Evolutionary conservation across 2,329 filamentous ascomycete species (phyloP).

Genomic region (Leptographium procerum): DNA sequence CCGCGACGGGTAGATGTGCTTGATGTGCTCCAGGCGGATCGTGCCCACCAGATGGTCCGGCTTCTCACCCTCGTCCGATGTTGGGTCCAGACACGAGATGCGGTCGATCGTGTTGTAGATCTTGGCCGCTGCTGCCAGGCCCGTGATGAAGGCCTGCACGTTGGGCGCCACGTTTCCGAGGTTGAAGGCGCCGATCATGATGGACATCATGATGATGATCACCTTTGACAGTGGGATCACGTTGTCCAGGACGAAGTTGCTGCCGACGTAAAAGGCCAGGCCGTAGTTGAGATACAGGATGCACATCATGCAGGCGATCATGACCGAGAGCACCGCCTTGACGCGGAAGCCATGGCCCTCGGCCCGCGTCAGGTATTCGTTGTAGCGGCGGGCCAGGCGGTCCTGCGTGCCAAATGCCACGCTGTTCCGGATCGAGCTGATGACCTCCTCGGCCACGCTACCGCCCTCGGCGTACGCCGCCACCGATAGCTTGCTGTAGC

Average conservation of each 20-base stretch:
- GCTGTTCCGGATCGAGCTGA: conserved; percentile 86
- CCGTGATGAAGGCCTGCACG: conserved; percentile 73
- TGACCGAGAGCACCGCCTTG: conserved; percentile 60
- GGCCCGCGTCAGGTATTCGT: conserved; percentile 59
- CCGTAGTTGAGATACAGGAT: conserved; percentile 81
- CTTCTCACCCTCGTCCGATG: conserved; percentile 59
- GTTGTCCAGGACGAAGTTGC: conserved; percentile 56
- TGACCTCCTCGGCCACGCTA: conserved; percentile 83
- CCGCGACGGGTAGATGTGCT: conserved; percentile 88
- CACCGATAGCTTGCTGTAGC: conserved; percentile 67
- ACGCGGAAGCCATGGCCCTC: conserved; percentile 66
- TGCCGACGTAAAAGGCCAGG: conserved; percentile 81
- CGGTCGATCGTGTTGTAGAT: conserved; percentile 93
- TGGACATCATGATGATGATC: conserved; percentile 75
- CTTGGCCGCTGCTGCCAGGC: conserved; percentile 74
- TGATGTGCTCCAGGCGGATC: conserved; percentile 71
- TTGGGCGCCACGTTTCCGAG: conserved; percentile 82
- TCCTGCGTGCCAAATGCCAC: conserved; percentile 90
- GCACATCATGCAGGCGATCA: conserved; percentile 76
- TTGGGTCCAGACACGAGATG: conserved; percentile 69
- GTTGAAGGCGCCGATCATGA: conserved; percentile 89
- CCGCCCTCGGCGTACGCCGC: conserved; percentile 74
- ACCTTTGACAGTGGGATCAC: conserved; percentile 58
- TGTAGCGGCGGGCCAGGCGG: conserved; percentile 79
- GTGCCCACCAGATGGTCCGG: conserved; percentile 55